phyloP scores from a whole-genome alignment of 495 filamentous ascomycete genomes.

The Jackrogersella multiformis region DNA sequence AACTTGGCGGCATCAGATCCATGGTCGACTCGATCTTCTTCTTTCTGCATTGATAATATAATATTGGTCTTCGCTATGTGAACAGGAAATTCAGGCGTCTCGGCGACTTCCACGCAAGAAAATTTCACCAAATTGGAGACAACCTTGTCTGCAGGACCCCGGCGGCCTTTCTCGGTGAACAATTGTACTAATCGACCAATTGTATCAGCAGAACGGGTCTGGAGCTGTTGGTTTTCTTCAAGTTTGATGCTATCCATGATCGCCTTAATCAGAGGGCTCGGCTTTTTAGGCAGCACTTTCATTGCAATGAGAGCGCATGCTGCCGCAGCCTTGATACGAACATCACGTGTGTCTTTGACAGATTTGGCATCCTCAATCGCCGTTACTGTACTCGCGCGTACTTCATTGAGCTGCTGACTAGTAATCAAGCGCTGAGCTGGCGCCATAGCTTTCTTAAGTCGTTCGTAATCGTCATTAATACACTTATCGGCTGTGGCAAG shows the following conservation, averaged over 20 bases:
- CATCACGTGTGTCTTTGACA: conserved; percentile 82
- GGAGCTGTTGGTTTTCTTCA: conserved; percentile 90
- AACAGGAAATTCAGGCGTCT: conserved; percentile 91
- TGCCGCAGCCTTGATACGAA: conserved; percentile 86
- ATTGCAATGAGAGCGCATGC: conserved; percentile 89
- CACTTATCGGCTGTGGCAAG: conserved; percentile 87
- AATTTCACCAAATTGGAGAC: conserved; percentile 94
- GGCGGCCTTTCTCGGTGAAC: conserved; percentile 77
- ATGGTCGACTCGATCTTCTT: conserved; percentile 94
- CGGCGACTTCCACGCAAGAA: conserved; percentile 94
- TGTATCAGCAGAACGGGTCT: conserved; percentile 84
- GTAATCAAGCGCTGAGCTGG: conserved; percentile 85
- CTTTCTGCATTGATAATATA: conserved; percentile 91
- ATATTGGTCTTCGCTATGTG: conserved; percentile 77
- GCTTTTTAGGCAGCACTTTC: conserved; percentile 86
- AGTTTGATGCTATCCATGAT: conserved; percentile 98
- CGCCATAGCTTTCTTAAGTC: conserved; percentile 82
- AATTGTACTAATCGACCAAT: conserved; percentile 85
- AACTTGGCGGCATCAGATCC: conserved; percentile 83
- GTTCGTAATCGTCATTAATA: conserved; percentile 81
- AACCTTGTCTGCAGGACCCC: conserved; percentile 89
- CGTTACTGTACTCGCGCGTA: conserved; percentile 69
- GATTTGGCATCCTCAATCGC: conserved; percentile 80
- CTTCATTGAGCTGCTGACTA: conserved; percentile 75
- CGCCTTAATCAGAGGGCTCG: conserved; percentile 86